phyloP scores from a whole-genome alignment of 202 grass and related monocot species.

The Panicum hallii region DNA sequence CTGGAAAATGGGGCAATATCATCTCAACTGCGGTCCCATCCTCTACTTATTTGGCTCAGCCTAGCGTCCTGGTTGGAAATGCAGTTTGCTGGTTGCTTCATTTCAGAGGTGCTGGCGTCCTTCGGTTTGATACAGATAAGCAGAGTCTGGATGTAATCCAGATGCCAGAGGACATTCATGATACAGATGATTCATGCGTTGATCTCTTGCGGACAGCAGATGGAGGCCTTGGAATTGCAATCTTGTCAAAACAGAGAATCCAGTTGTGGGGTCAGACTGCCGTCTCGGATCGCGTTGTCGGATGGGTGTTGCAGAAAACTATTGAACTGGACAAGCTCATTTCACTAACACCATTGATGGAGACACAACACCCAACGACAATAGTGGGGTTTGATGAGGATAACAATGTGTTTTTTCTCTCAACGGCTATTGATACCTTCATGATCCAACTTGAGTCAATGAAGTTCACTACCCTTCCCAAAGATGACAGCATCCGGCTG shows the following conservation, averaged over 20 bases:
- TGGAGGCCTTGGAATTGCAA: neutral
- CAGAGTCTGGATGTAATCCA: neutral
- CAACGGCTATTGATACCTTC: neutral
- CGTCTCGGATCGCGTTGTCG: neutral
- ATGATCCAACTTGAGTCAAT: slow-evolving; percentile 31
- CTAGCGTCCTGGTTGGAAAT: neutral
- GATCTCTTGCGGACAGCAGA: neutral
- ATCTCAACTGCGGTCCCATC: neutral
- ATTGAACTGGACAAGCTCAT: slow-evolving; percentile 19
- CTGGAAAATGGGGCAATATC: neutral
- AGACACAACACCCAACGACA: fast-evolving
- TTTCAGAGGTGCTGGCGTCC: neutral
- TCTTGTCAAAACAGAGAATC: neutral
- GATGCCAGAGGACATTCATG: neutral
- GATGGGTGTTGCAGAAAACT: slow-evolving; percentile 14
- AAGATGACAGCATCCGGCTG: fast-evolving
- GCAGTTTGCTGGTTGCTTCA: neutral
- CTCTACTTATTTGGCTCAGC: too few species aligned
- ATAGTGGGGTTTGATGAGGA: slow-evolving; percentile 11
- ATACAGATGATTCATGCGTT: neutral
- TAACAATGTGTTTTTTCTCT: slow-evolving; percentile 6
- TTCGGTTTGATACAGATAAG: neutral
- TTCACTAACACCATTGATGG: neutral
- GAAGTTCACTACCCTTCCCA: neutral
- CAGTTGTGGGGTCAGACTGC: neutral